Conservation (phyloP, 192 early-diverging fungal genomes). For the Chytriomyces hyalinus region DNA sequence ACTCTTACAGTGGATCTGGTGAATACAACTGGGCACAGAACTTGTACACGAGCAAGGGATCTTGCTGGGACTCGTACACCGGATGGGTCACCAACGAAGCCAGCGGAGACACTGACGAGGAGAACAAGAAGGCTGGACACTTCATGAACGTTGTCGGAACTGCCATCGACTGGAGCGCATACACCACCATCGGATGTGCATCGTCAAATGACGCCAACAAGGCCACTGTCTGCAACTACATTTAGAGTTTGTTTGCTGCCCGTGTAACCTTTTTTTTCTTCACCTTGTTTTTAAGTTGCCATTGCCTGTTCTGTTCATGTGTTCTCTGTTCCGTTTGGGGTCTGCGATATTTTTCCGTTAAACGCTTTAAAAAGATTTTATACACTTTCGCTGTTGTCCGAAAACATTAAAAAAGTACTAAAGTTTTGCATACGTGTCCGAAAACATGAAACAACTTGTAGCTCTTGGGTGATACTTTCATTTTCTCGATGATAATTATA, state of each 20-base stretch:
- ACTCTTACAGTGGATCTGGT: neutral
- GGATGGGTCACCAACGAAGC: constrained; percentile 33
- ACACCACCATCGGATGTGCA: too few relatives aligned
- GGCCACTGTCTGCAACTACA: too few relatives aligned
- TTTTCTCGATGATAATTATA: neutral
- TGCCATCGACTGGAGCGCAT: neutral
- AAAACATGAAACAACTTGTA: neutral
- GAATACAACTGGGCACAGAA: constrained; percentile 2
- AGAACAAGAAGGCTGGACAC: constrained; percentile 1
- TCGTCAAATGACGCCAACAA: too few relatives aligned
- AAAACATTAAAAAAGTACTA: neutral
- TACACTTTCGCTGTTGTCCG: neutral
- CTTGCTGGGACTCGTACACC: constrained; percentile 10
- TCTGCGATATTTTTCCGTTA: neutral
- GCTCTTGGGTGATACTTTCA: neutral
- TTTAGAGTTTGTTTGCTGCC: too few relatives aligned
- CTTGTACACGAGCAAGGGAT: constrained; percentile 3
- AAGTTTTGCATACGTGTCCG: neutral
- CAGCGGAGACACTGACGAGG: neutral
- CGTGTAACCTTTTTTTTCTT: too few relatives aligned
- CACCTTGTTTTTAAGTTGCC: too few relatives aligned
- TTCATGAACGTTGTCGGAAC: constrained; percentile 18
- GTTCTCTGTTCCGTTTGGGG: neutral
- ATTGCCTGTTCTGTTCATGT: too few relatives aligned
- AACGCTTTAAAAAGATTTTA: neutral